Conservation (phyloP, 305 asterid genomes). For the Striga hermonthica region DNA sequence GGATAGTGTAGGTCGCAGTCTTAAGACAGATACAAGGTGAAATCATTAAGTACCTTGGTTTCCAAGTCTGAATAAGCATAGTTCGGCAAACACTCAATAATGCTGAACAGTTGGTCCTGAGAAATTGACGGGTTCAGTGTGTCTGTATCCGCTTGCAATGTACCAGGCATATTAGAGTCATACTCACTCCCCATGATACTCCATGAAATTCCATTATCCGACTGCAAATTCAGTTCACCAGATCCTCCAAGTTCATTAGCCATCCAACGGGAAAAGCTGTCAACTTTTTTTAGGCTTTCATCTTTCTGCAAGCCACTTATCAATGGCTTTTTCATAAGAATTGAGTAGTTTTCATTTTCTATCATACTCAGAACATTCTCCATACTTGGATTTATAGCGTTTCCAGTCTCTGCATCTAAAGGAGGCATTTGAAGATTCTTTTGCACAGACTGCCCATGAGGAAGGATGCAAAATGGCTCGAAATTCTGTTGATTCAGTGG, state of each 20-base stretch:
- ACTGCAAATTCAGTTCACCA: slow-evolving; percentile 21
- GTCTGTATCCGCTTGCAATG: neutral
- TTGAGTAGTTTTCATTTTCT: slow-evolving; percentile 51
- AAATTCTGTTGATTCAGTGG: slow-evolving; percentile 42
- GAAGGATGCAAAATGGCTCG: slow-evolving; percentile 37
- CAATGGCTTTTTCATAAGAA: slow-evolving; percentile 54
- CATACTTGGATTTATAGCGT: slow-evolving; percentile 35
- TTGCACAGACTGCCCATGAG: slow-evolving; percentile 39
- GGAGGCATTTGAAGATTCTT: slow-evolving; percentile 43
- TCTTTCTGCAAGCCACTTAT: slow-evolving; percentile 56
- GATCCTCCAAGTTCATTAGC: slow-evolving; percentile 33
- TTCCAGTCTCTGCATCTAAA: slow-evolving; percentile 41
- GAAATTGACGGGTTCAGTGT: neutral
- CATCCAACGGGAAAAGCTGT: slow-evolving; percentile 36
- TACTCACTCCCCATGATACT: neutral
- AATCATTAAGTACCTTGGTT: slow-evolving; percentile 4
- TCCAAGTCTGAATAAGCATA: neutral
- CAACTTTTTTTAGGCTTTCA: slow-evolving; percentile 46
- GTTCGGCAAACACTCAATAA: neutral
- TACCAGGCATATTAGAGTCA: slow-evolving; percentile 14
- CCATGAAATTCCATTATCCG: slow-evolving; percentile 39
- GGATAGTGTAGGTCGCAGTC: no score
- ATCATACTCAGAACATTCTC: slow-evolving; percentile 44
- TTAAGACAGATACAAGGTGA: neutral
- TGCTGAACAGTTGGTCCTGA: neutral